Evolutionary conservation across 2,329 filamentous ascomycete species (phyloP).

Genomic region (Blastomyces parvus): DNA sequence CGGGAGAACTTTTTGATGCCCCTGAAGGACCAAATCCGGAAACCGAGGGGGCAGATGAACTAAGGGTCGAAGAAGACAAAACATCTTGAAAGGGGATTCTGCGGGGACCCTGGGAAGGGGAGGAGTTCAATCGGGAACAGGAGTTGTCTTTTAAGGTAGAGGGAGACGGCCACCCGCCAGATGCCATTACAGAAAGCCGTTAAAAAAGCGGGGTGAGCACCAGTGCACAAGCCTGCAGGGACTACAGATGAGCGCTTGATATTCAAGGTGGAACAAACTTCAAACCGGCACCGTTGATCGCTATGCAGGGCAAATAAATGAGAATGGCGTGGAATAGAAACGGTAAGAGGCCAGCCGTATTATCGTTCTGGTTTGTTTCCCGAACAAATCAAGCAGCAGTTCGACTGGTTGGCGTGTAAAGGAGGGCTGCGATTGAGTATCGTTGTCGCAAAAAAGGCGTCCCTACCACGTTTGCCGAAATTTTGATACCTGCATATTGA

Average conservation of each 20-base stretch:
- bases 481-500: conserved; percentile 39
- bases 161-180: conserved; percentile 24
- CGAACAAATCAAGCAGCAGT: conserved; percentile 1
- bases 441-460: conserved; percentile 30
- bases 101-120: conserved; percentile 25
- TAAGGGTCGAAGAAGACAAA: conserved; percentile 24
- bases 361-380: background rate
- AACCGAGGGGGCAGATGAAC: conserved; percentile 22
- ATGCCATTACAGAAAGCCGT: conserved; percentile 28
- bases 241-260: background rate
- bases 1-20: conserved; percentile 6
- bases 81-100: conserved; percentile 30
- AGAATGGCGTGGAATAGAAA: background rate
- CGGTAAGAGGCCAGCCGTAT: background rate
- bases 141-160: conserved; percentile 29
- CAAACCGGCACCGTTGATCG: background rate
- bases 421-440: conserved; percentile 4
- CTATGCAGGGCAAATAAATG: conserved; percentile 1
- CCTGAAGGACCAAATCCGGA: conserved; percentile 23
- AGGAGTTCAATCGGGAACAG: conserved; percentile 30
- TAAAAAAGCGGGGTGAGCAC: background rate
- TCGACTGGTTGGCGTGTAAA: background rate
- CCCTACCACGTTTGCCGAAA: conserved; percentile 31
- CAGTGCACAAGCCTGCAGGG: background rate
- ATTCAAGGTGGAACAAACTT: background rate